phyloP scores from a whole-genome alignment of 1,139 yeast genomes.

The Magnusiomyces fungicola region DNA sequence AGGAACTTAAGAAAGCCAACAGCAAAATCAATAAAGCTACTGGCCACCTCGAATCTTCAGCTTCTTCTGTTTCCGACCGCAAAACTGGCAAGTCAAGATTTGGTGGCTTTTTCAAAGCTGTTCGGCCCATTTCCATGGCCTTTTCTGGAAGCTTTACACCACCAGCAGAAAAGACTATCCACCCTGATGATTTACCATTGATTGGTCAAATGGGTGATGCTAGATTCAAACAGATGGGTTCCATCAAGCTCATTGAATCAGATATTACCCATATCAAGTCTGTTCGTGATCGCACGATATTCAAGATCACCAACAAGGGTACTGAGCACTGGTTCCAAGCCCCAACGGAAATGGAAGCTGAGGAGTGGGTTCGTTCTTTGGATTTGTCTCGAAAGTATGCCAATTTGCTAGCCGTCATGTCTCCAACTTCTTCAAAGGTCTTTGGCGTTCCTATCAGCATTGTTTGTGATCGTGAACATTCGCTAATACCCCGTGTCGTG shows the following conservation, averaged over 20 bases:
- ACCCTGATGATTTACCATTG: slow-evolving; percentile 54
- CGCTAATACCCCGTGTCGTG: slow-evolving; percentile 58
- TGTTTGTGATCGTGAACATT: slow-evolving; percentile 65
- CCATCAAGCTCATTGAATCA: slow-evolving; percentile 47
- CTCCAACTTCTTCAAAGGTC: slow-evolving; percentile 40
- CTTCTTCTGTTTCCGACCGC: slow-evolving; percentile 10
- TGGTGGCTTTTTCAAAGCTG: slow-evolving; percentile 36
- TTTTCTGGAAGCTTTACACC: slow-evolving; percentile 27
- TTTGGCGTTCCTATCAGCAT: slow-evolving; percentile 86
- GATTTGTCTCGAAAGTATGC: slow-evolving; percentile 39
- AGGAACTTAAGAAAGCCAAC: slow-evolving; percentile 29
- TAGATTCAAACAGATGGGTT: slow-evolving; percentile 49
- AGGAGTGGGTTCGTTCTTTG: slow-evolving; percentile 60
- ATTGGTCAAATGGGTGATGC: slow-evolving; percentile 38
- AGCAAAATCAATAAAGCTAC: slow-evolving; percentile 5
- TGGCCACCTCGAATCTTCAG: neutral
- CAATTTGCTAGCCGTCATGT: slow-evolving; percentile 29
- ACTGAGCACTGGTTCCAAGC: slow-evolving; percentile 63
- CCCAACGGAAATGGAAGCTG: slow-evolving; percentile 51
- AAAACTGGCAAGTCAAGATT: slow-evolving; percentile 28
- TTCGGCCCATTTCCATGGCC: slow-evolving; percentile 38
- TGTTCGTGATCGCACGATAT: slow-evolving; percentile 34
- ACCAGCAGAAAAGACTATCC: slow-evolving; percentile 36
- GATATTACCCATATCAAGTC: slow-evolving; percentile 22
- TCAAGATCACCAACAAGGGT: slow-evolving; percentile 53